Evolutionary conservation across 495 filamentous ascomycete species (phyloP).

Genomic region (Aspergillus taichungensis): DNA sequence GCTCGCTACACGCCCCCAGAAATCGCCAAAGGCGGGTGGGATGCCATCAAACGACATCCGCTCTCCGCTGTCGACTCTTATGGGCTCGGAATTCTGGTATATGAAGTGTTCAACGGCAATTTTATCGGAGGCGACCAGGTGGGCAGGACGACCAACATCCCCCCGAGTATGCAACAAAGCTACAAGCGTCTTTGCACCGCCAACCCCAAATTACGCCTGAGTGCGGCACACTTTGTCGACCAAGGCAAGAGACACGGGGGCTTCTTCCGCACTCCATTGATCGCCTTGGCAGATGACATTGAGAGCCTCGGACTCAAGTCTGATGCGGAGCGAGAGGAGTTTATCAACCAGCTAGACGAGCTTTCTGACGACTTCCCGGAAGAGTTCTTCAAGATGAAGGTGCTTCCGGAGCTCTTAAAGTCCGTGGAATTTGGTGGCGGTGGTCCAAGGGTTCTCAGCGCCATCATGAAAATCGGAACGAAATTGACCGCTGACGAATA

Average conservation of each 20-base stretch:
- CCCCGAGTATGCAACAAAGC: slow-evolving; percentile 74
- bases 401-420: slow-evolving; percentile 91
- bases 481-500: slow-evolving; percentile 88
- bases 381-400: slow-evolving; percentile 95
- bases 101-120: slow-evolving; percentile 82
- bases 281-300: slow-evolving; percentile 82
- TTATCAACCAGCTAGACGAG: slow-evolving; percentile 77
- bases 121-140: slow-evolving; percentile 66
- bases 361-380: slow-evolving; percentile 91
- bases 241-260: slow-evolving; percentile 74
- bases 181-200: slow-evolving; percentile 81
- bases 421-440: slow-evolving; percentile 96
- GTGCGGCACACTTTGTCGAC: slow-evolving; percentile 77
- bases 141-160: slow-evolving; percentile 77
- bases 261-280: slow-evolving; percentile 88
- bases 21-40: slow-evolving; percentile 79
- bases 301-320: slow-evolving; percentile 85
- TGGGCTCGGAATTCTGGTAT: slow-evolving; percentile 73
- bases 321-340: slow-evolving; percentile 74
- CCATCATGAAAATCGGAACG: slow-evolving; percentile 80
- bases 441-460: slow-evolving; percentile 79
- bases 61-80: slow-evolving; percentile 78
- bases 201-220: slow-evolving; percentile 83
- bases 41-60: slow-evolving; percentile 73
- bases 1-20: slow-evolving; percentile 79